Evolutionary conservation across 345 rosid species (phyloP).

Genomic region (Dipteronia dyeriana): DNA sequence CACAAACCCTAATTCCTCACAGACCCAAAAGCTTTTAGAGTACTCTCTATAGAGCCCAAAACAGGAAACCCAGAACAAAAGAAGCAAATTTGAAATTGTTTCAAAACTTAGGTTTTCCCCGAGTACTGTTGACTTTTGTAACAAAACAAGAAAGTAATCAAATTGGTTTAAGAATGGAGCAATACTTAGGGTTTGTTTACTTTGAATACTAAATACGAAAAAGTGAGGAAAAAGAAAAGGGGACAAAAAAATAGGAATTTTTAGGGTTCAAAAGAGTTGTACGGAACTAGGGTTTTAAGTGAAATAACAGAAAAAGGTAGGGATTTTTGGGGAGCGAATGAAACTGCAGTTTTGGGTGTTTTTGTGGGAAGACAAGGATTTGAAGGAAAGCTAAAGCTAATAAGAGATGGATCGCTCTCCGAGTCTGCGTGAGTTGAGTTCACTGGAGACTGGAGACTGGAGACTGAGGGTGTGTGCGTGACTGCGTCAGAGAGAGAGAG

Average conservation of each 20-base stretch:
- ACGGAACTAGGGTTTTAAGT: background rate
- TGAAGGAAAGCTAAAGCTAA: background rate
- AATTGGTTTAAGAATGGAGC: background rate
- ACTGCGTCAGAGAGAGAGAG: background rate
- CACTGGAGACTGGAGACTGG: background rate
- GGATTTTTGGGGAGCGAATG: background rate
- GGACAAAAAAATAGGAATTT: background rate
- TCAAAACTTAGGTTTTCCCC: background rate
- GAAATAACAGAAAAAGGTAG: background rate
- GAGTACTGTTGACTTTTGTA: background rate
- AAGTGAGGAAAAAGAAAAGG: too few relatives aligned
- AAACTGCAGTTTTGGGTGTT: background rate
- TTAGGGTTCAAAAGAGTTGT: constrained; percentile 1
- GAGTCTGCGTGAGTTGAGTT: background rate
- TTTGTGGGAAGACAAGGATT: background rate
- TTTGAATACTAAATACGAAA: background rate
- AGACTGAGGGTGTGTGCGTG: background rate
- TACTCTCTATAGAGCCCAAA: background rate
- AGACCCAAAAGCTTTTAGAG: constrained; percentile 5
- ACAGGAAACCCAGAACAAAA: background rate
- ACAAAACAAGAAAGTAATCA: background rate
- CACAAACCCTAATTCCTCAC: constrained; percentile 14
- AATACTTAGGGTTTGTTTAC: background rate
- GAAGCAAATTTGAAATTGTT: background rate
- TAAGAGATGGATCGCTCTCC: background rate